Evolutionary conservation across 176 grass and related monocot species (phyloP).

Genomic region (Hordeum marinum): DNA sequence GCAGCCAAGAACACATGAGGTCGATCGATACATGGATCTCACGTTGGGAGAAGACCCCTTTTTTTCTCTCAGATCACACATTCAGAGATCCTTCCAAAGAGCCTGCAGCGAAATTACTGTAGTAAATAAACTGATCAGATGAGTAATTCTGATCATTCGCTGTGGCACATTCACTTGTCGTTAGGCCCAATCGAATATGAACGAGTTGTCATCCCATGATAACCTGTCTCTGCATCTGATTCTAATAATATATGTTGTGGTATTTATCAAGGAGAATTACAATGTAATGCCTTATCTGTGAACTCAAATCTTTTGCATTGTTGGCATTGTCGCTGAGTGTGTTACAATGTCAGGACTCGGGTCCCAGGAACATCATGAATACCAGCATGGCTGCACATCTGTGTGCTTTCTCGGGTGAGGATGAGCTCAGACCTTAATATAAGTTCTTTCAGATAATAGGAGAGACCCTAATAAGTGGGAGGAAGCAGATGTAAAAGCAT

Average conservation of each 20-base stretch:
- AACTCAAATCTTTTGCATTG: neutral
- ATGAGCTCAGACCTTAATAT: neutral
- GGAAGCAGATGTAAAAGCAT: neutral
- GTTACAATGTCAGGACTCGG: neutral
- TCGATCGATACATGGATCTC: neutral
- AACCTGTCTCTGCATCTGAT: neutral
- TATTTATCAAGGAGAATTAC: neutral
- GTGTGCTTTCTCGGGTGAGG: neutral
- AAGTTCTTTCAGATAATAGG: too few species aligned
- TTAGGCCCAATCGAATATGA: neutral
- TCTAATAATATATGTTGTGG: neutral
- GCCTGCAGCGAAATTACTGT: neutral
- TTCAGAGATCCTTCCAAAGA: too few species aligned
- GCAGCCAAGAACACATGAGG: slow-evolving; percentile 17
- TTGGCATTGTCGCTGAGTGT: neutral
- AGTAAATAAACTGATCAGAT: slow-evolving; percentile 24
- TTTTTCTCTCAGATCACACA: too few species aligned
- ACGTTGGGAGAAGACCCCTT: neutral
- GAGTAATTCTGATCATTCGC: neutral
- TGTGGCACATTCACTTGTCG: neutral
- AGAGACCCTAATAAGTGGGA: neutral
- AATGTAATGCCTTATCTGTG: neutral
- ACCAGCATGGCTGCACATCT: neutral
- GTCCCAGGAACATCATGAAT: neutral
- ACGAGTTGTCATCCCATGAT: neutral